A percentile compares a stretch with the other conserved stretches of the same genome.
Evolutionary conservation across 345 rosid genomes (phyloP).

Genomic region (Hirschfeldia incana): DNA sequence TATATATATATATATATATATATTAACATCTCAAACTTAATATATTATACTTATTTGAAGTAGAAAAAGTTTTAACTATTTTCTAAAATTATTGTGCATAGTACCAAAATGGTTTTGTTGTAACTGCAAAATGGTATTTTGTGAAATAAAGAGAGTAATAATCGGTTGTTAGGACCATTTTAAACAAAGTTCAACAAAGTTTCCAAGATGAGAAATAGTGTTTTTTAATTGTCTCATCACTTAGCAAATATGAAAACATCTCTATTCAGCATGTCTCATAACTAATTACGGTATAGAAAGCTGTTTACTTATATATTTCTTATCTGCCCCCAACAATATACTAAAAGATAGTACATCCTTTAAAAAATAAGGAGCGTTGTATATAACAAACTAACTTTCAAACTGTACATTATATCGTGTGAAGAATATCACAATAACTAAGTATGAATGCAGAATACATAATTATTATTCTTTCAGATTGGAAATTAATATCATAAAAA

Average conservation of each 20-base stretch:
- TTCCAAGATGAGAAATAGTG: neutral
- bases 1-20: too few species aligned
- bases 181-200: neutral
- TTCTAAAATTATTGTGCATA: too few species aligned
- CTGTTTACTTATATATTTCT: neutral
- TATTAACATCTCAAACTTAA: too few species aligned
- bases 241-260: neutral
- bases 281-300: neutral
- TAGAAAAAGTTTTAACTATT: neutral
- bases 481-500: constrained; percentile 12
- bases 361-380: neutral
- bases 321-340: neutral
- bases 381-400: neutral
- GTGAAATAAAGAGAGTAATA: too few species aligned
- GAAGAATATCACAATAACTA: neutral
- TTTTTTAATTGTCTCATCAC: neutral
- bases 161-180: neutral
- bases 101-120: neutral
- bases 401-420: neutral
- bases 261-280: neutral
- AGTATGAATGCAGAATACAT: constrained; percentile 22
- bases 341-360: neutral
- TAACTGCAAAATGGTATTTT: too few species aligned
- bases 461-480: neutral
- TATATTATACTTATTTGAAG: neutral